A percentile compares a stretch with the other conserved stretches of the same genome.
Evolutionary conservation across 305 asterid species (phyloP).

Genomic region (Fraxinus xanthoxyloides): DNA sequence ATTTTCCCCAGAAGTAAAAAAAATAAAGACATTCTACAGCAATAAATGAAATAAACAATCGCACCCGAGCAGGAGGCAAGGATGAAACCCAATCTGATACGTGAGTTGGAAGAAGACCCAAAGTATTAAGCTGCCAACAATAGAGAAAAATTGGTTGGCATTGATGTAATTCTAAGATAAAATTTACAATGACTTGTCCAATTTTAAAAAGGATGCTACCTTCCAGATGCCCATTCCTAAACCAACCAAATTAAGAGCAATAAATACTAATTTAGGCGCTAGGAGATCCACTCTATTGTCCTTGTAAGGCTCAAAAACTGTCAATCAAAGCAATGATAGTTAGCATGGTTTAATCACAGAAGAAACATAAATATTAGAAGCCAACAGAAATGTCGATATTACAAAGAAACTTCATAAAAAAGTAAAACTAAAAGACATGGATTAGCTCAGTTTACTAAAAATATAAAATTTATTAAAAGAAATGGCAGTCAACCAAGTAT

Average conservation of each 20-base stretch:
- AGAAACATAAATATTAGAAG: not conserved
- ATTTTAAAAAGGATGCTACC: constrained; percentile 44
- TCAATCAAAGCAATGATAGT: constrained; percentile 25
- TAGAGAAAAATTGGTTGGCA: not conserved
- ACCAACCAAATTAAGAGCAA: constrained; percentile 83
- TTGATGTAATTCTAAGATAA: not conserved
- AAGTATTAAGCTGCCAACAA: constrained; percentile 71
- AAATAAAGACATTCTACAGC: not conserved
- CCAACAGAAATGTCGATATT: not conserved
- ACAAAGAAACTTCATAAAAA: not conserved
- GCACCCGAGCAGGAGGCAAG: constrained; percentile 92
- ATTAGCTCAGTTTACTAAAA: not conserved
- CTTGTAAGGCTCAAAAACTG: constrained; percentile 93
- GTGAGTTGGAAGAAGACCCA: constrained; percentile 97
- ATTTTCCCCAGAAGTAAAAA: not conserved
- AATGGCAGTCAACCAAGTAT: not conserved
- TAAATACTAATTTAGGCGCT: constrained; percentile 63
- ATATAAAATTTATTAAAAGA: not conserved
- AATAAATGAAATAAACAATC: constrained; percentile 13
- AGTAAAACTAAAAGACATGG: not conserved
- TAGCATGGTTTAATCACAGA: not conserved
- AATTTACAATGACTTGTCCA: not conserved
- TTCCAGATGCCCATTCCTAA: constrained; percentile 87
- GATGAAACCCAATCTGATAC: constrained; percentile 97
- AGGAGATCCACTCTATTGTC: constrained; percentile 82